Evolutionary conservation across 345 rosid species (phyloP).

Genomic region (Melastoma malabathricum): DNA sequence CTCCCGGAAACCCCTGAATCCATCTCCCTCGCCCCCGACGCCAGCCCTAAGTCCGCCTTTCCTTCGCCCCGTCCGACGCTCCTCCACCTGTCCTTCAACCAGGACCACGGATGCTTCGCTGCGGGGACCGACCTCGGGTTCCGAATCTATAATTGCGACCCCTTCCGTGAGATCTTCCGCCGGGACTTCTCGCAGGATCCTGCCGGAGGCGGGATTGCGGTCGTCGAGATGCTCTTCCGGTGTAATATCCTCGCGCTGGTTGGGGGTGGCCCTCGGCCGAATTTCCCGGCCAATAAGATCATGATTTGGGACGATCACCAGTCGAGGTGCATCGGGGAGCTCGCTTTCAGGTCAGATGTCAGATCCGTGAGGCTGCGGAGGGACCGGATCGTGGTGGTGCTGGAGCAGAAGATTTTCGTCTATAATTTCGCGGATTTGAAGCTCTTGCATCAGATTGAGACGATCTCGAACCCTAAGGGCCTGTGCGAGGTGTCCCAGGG

Average conservation of each 20-base stretch:
- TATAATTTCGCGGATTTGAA: conserved; percentile 78
- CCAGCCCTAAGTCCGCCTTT: not conserved
- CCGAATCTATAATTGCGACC: conserved; percentile 82
- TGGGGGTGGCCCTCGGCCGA: conserved; percentile 86
- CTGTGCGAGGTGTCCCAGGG: conserved; percentile 81
- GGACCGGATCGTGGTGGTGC: conserved; percentile 59
- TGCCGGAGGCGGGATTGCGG: conserved; percentile 62
- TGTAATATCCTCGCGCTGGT: conserved; percentile 83
- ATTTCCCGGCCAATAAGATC: conserved; percentile 67
- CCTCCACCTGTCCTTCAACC: conserved; percentile 74
- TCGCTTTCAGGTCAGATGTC: conserved; percentile 79
- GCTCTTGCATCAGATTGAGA: conserved; percentile 81
- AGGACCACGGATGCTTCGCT: conserved; percentile 83
- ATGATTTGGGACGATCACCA: conserved; percentile 97
- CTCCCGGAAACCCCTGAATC: no score
- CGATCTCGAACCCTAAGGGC: conserved; percentile 77
- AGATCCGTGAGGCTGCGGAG: conserved; percentile 66
- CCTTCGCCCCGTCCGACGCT: conserved; percentile 20
- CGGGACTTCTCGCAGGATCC: conserved; percentile 36
- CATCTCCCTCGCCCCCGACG: conserved; percentile 19
- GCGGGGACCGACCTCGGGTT: conserved; percentile 87
- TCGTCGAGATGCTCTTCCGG: conserved; percentile 80
- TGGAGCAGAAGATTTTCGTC: conserved; percentile 82
- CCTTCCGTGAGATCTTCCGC: conserved; percentile 87
- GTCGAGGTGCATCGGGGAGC: conserved; percentile 75